These are phyloP conservation scores for Dicorynia guianensis DNA, from an alignment of 306 rosid species.

Conservation along the genomic window DNA sequence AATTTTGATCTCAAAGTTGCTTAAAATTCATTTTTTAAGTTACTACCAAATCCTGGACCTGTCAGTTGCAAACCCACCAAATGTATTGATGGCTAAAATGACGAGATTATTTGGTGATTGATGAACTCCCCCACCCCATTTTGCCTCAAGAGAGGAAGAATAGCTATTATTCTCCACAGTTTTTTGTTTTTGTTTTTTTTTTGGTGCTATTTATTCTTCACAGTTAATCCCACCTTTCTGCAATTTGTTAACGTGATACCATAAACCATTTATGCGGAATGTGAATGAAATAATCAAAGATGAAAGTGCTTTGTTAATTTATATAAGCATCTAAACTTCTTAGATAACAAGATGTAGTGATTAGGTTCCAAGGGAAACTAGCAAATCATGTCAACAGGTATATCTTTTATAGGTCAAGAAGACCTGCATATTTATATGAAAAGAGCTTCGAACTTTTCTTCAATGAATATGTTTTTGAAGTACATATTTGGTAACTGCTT, in stretches of 20 bases:
- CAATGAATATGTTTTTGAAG: constrained; percentile 18
- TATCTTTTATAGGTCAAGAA: constrained; percentile 6
- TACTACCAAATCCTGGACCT: not conserved
- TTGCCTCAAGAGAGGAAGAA: no score
- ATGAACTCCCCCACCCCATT: not conserved
- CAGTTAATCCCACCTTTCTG: not conserved
- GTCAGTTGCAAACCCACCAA: constrained; percentile 17
- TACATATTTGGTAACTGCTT: constrained; percentile 7
- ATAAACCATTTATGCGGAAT: constrained; percentile 1
- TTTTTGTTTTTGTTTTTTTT: no score
- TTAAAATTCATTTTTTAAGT: constrained; percentile 7
- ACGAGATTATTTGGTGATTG: constrained; percentile 20
- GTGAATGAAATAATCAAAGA: constrained; percentile 2
- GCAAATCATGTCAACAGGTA: not conserved
- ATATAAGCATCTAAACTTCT: not conserved
- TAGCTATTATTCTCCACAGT: no score
- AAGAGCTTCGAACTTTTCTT: not conserved
- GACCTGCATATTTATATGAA: constrained; percentile 6
- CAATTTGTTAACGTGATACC: not conserved
- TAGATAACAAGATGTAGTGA: not conserved
- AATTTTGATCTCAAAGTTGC: not conserved
- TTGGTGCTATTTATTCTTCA: no score
- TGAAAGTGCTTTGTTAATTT: constrained; percentile 2
- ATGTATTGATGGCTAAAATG: not conserved
- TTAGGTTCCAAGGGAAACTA: not conserved